Percentiles rank a stretch among this genome's conserved stretches.
phyloP scores from a whole-genome alignment of 2,329 filamentous ascomycete genomes.

The Trichoderma simmonsii region DNA sequence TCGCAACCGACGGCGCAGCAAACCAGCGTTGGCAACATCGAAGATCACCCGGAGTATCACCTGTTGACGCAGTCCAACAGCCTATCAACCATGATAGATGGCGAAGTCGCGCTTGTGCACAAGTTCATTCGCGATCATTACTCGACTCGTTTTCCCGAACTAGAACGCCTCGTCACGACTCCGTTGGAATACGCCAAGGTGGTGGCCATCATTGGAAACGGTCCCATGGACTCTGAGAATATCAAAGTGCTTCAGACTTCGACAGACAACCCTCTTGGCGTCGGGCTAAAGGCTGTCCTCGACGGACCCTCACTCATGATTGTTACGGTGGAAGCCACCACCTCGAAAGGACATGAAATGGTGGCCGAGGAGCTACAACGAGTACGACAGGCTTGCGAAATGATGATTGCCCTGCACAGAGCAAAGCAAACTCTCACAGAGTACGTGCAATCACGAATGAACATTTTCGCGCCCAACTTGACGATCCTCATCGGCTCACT shows the following conservation, averaged over 20 bases:
- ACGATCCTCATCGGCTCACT: conserved; percentile 87
- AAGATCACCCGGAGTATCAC: conserved; percentile 89
- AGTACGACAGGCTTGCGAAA: conserved; percentile 76
- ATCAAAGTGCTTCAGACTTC: conserved; percentile 78
- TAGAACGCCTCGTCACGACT: conserved; percentile 85
- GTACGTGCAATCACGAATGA: conserved; percentile 97
- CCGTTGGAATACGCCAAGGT: conserved; percentile 94
- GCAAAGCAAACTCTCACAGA: conserved; percentile 85
- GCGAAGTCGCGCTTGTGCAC: conserved; percentile 88
- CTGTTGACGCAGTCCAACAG: conserved; percentile 85
- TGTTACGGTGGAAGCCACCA: conserved; percentile 90
- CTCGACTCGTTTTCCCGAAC: conserved; percentile 86
- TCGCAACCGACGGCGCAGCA: conserved; percentile 63
- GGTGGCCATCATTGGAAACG: conserved; percentile 88
- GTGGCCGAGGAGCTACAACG: conserved; percentile 69
- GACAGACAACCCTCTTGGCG: conserved; percentile 72
- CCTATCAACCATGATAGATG: conserved; percentile 87
- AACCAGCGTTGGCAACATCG: conserved; percentile 73
- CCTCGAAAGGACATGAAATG: conserved; percentile 77
- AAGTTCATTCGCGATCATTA: conserved; percentile 97
- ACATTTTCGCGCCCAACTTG: conserved; percentile 89
- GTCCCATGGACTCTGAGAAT: conserved; percentile 74
- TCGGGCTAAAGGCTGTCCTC: conserved; percentile 73
- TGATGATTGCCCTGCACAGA: conserved; percentile 81
- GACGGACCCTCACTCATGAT: conserved; percentile 93